phyloP scores from a whole-genome alignment of 2,329 filamentous ascomycete genomes.

The Xylaria digitata region DNA sequence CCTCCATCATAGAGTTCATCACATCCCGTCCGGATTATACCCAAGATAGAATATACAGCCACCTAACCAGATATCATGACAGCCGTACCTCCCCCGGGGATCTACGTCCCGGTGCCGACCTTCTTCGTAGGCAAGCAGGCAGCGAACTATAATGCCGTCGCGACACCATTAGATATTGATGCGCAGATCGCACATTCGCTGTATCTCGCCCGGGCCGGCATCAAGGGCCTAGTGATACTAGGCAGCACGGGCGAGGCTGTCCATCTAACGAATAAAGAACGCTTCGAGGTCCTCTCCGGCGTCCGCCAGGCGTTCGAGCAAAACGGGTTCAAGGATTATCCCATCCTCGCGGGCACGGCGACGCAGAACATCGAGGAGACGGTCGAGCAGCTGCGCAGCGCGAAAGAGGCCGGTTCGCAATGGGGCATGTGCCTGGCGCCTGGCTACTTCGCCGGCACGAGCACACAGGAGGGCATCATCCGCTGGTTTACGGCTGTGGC shows the following conservation, averaged over 20 bases:
- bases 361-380: conserved; percentile 72
- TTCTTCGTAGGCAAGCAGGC: conserved; percentile 63
- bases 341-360: conserved; percentile 69
- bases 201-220: conserved; percentile 68
- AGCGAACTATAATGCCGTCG: conserved; percentile 56
- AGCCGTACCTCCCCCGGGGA: conserved; percentile 57
- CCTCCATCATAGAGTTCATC: neutral
- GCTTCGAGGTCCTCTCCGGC: conserved; percentile 63
- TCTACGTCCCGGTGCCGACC: conserved; percentile 70
- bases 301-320: conserved; percentile 65
- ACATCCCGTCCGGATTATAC: neutral
- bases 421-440: conserved; percentile 70
- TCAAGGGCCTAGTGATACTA: conserved; percentile 70
- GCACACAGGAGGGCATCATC: conserved; percentile 65
- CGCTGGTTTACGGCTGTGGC: conserved; percentile 70
- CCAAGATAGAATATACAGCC: neutral
- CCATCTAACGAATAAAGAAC: conserved; percentile 67
- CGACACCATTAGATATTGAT: conserved; percentile 65
- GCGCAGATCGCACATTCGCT: conserved; percentile 69
- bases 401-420: conserved; percentile 67
- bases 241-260: conserved; percentile 73
- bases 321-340: conserved; percentile 67
- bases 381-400: conserved; percentile 66
- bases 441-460: conserved; percentile 68
- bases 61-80: conserved; percentile 35